phyloP scores from a whole-genome alignment of 2,329 filamentous ascomycete genomes.

The Diaporthe sp. region DNA sequence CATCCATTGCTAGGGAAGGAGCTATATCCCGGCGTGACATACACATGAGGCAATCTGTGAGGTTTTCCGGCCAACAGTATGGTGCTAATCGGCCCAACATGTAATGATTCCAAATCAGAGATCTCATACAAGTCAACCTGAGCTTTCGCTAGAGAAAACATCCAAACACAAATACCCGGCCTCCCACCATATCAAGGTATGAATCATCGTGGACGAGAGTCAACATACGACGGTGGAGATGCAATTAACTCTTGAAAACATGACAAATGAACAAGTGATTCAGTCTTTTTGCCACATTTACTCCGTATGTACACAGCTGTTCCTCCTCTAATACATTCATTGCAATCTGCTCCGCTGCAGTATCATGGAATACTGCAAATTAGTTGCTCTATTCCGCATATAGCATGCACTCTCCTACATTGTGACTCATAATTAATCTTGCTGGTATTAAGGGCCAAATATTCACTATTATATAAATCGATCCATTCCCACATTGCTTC shows the following conservation, averaged over 20 bases:
- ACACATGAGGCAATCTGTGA: too few relatives aligned
- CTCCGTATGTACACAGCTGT: too few relatives aligned
- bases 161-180: not conserved
- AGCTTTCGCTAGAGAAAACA: too few relatives aligned
- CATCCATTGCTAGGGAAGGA: not conserved
- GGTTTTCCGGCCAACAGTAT: not conserved
- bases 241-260: not conserved
- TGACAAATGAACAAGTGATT: not conserved
- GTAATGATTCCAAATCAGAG: too few relatives aligned
- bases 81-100: too few relatives aligned
- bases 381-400: rapidly evolving
- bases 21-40: not conserved
- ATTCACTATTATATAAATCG: not conserved
- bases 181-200: not conserved
- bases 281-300: too few relatives aligned
- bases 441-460: not conserved
- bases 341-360: not conserved
- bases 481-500: not conserved
- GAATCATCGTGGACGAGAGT: not conserved
- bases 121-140: too few relatives aligned
- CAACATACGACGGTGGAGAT: not conserved
- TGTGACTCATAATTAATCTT: not conserved
- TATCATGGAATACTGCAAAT: not conserved
- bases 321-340: not conserved
- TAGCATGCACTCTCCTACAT: not conserved